Conservation (phyloP, 805 yeast species). For the Kregervanrija delftensis region DNA sequence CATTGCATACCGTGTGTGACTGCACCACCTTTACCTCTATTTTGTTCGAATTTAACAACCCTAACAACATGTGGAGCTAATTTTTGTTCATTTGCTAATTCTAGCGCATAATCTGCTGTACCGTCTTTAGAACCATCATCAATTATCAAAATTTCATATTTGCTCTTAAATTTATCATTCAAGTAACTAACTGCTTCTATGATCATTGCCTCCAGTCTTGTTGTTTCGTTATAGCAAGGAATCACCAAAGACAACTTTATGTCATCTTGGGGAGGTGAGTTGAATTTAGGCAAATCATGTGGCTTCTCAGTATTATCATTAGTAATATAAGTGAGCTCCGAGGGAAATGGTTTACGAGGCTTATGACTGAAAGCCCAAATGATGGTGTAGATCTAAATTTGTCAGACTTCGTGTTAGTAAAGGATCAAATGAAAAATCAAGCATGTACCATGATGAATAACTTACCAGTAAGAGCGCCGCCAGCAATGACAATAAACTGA, state of each 20-base stretch:
- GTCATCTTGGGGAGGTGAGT: conserved; percentile 27
- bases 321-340: conserved; percentile 51
- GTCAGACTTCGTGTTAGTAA: conserved; percentile 3
- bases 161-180: conserved; percentile 19
- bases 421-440: too few species aligned
- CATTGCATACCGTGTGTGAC: conserved; percentile 87
- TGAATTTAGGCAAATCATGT: conserved; percentile 30
- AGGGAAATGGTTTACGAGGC: conserved; percentile 49
- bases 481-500: too few species aligned
- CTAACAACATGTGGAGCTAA: conserved; percentile 55
- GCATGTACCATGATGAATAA: too few species aligned
- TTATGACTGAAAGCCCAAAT: conserved; percentile 50
- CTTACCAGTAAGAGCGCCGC: too few species aligned
- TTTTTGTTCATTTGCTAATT: conserved; percentile 44
- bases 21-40: conserved; percentile 96
- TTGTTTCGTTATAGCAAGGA: conserved; percentile 89
- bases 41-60: conserved; percentile 61
- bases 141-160: conserved; percentile 76
- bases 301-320: conserved; percentile 28
- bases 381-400: conserved; percentile 1
- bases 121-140: conserved; percentile 90
- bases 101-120: conserved; percentile 65
- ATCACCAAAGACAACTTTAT: conserved; percentile 70
- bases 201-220: conserved; percentile 63
- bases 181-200: conserved; percentile 60